phyloP scores from a whole-genome alignment of 306 rosid genomes.

The Vicia villosa region DNA sequence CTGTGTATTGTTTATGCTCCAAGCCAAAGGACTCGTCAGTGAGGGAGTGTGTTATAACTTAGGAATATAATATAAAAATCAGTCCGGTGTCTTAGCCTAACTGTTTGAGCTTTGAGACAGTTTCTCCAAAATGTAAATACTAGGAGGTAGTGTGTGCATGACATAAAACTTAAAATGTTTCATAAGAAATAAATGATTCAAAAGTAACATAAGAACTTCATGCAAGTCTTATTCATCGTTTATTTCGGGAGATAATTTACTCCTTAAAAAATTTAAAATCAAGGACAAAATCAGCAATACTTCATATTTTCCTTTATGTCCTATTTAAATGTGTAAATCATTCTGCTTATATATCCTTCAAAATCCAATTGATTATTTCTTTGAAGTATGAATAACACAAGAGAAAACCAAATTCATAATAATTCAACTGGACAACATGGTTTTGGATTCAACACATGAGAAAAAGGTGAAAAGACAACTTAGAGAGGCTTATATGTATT shows the following conservation, averaged over 20 bases:
- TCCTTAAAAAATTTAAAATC: background rate
- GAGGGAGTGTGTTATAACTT: background rate
- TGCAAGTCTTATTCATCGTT: background rate
- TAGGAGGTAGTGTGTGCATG: background rate
- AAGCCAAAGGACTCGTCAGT: background rate
- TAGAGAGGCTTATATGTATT: conserved; percentile 14
- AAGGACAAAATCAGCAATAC: background rate
- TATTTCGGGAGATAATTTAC: background rate
- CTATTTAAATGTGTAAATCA: background rate
- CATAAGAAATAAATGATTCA: background rate
- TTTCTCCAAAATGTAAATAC: conserved; percentile 23
- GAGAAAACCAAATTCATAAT: conserved; percentile 25
- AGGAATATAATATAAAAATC: background rate
- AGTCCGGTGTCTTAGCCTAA: background rate
- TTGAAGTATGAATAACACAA: conserved; percentile 5
- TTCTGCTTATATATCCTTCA: conserved; percentile 8
- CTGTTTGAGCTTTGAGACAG: background rate
- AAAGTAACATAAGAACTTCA: conserved; percentile 15
- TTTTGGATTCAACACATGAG: conserved; percentile 9
- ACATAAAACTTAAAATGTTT: conserved; percentile 17
- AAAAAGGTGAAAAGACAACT: conserved; percentile 23
- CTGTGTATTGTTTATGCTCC: background rate
- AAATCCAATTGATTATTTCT: conserved; percentile 2
- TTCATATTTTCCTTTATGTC: conserved; percentile 6
- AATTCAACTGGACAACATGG: conserved; percentile 9